A percentile compares a stretch with the other conserved stretches of the same genome.
These are phyloP conservation scores for Pistacia atlantica DNA, from an alignment of 345 rosid species.

Conservation along the genomic window DNA sequence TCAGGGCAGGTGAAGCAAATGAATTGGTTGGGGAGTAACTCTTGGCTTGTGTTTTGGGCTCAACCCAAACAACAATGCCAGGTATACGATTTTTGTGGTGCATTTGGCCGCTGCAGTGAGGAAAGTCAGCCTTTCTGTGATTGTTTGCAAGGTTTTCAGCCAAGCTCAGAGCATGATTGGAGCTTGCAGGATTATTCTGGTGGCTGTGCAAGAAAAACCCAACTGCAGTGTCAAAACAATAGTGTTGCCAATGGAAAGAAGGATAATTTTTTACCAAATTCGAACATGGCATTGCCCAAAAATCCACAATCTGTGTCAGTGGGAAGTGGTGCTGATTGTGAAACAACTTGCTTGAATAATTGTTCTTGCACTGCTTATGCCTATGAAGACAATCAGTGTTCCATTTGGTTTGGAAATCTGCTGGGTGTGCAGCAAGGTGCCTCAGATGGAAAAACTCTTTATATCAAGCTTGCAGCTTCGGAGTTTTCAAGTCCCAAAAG, in stretches of 20 bases:
- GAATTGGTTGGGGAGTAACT: constrained; percentile 1
- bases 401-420: constrained; percentile 17
- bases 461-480: constrained; percentile 21
- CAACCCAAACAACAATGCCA: constrained; percentile 20
- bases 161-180: constrained; percentile 26
- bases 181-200: constrained; percentile 12
- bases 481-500: constrained; percentile 37
- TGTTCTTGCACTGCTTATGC: constrained; percentile 40
- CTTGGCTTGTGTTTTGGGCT: constrained; percentile 29
- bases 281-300: not conserved
- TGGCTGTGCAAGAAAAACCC: constrained; percentile 27
- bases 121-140: constrained; percentile 4
- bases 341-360: constrained; percentile 24
- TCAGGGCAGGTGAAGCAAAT: constrained; percentile 16
- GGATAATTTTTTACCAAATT: constrained; percentile 11
- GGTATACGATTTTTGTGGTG: constrained; percentile 30
- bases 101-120: constrained; percentile 25
- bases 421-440: not conserved
- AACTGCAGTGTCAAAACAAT: not conserved
- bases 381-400: constrained; percentile 18
- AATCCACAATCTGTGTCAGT: constrained; percentile 4
- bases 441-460: constrained; percentile 11
- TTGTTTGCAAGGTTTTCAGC: constrained; percentile 35
- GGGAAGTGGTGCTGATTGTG: constrained; percentile 20
- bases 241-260: constrained; percentile 1